Evolutionary conservation across 495 filamentous ascomycete species (phyloP), one percentile per base, ranked within the genome.

Genomic region (Penicillium arizonense): DNA sequence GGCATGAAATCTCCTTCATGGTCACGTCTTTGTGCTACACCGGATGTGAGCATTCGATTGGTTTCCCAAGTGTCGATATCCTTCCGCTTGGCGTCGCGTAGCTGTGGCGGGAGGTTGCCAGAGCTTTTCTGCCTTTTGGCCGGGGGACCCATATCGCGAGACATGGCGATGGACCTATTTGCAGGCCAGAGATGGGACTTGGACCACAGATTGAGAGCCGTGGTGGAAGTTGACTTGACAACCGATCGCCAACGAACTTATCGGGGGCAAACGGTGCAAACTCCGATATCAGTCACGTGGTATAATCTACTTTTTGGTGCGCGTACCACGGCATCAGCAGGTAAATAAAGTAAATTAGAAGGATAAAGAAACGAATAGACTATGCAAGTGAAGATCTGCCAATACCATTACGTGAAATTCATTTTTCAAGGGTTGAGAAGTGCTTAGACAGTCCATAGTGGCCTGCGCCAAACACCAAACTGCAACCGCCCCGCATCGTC

Each of bases 1-100:
- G 91, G 88, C 52, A 87, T 82, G 52, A 96, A 93, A 57, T 92
- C 90, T 20, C 80, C 77, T 28, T 87, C 85, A 57, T 88, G 82
- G 58, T 93, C 88, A 54, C 89, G 77, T 69, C 93, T 75, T 68
- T 97, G 95, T 13, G 95, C 95, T 42, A 97, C 93, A 46, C 91
- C 93, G 11, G 91, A 96, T 0, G 91, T 95, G 38, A 97, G 84
- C 95, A 99, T 97, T 34, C 94, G 89, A 71, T 99, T 97, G 13
- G 91, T 92, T 67, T 98, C 94, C 94, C 94, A 98, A 24, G 90
- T 91, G 77, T 98, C 94, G 21, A 88, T 87, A 64, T 97, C 94
- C 65, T 91, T 92, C 71, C 96, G 90, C 69, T 87, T 92, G 66
- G 73, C 75, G 50, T 77, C 71, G 58, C 72, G 73, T n/a, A 76